Base-by-base conservation (phyloP, 1,284 basidiomycete species). In the Grifola frondosa region DNA sequence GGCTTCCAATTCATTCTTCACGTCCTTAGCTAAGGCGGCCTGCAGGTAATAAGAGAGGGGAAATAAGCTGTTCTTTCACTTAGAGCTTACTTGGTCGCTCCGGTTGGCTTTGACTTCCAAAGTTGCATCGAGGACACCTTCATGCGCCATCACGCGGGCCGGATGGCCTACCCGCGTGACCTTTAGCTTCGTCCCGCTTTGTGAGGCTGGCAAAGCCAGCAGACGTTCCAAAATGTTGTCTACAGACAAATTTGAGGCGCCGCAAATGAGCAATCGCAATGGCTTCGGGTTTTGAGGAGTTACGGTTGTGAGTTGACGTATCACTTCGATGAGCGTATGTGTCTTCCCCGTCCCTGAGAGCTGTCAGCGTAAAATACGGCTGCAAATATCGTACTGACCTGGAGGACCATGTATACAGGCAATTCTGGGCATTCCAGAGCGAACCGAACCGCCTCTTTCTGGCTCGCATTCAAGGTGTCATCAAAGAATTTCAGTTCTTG, bases 331-430 rank as follows among this genome's bases (percentile, higher is more conserved):
- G 9, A 97, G 74, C 0, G 93, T 95, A 54, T 92, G 88, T 0
- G 93, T 97, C 69, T 97, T 97, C 6, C 93, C 93, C 0, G 92
- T 94, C 25, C 86, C 85, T 87, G 45, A 10, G 48, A 52, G 13
- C 32, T 38, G 20, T 47, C 37, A 49, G 36, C 29, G 42, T 25
- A 11, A 13, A 21, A 28, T 13, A 21, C 11, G 1, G 16, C 30
- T 33, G 15, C 25, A 15, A 13, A 29, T 26, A 28, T 2, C 12
- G 24, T 36, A 30, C 64, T 46, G 63, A 89, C 91, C 95, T 46
- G 96, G 95, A 5, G 96, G 96, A 0, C 96, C 95, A 60, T 97
- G 95, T n/a, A 99, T 94, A 52, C 94, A 91, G 0, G 90, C 89
- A 0, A 97, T 59, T 94, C 86, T 1, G 80, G 72, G 0, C 84